Conservation (phyloP, 139 green algal genomes). For the Chlamydomonas schloesseri region DNA sequence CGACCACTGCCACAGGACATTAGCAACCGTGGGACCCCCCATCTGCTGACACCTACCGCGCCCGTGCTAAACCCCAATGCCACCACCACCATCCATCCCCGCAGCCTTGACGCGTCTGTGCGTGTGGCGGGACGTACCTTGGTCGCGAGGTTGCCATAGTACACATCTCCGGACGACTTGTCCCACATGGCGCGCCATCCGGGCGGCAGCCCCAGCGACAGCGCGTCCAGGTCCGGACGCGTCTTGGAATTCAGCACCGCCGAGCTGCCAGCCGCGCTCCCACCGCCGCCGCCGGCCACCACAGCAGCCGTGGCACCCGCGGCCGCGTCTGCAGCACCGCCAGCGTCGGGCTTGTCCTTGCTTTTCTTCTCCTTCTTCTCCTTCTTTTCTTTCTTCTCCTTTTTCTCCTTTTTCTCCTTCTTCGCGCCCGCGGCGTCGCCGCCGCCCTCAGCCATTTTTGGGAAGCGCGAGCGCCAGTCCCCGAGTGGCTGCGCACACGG, state of each 20-base stretch:
- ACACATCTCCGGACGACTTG: slow-evolving; percentile 63
- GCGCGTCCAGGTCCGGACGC: slow-evolving; percentile 68
- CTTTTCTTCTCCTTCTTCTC: neutral
- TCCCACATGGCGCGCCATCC: slow-evolving; percentile 82
- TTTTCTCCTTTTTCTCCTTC: slow-evolving; percentile 35
- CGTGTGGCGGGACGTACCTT: slow-evolving; percentile 63
- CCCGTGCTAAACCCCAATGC: no score
- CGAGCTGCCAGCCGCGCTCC: neutral
- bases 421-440: neutral
- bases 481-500: neutral
- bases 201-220: slow-evolving; percentile 67
- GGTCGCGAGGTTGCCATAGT: slow-evolving; percentile 78
- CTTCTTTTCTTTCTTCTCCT: slow-evolving; percentile 39
- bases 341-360: slow-evolving; percentile 40
- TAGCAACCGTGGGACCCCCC: no score
- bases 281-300: neutral
- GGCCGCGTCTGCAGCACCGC: neutral
- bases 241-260: slow-evolving; percentile 53
- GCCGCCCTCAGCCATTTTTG: neutral
- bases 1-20: no score
- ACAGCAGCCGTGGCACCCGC: neutral
- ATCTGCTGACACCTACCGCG: no score
- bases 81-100: no score
- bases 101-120: no score
- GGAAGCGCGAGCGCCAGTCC: slow-evolving; percentile 32